Conservation (phyloP, 345 rosid genomes). For the Lumnitzera littorea region DNA sequence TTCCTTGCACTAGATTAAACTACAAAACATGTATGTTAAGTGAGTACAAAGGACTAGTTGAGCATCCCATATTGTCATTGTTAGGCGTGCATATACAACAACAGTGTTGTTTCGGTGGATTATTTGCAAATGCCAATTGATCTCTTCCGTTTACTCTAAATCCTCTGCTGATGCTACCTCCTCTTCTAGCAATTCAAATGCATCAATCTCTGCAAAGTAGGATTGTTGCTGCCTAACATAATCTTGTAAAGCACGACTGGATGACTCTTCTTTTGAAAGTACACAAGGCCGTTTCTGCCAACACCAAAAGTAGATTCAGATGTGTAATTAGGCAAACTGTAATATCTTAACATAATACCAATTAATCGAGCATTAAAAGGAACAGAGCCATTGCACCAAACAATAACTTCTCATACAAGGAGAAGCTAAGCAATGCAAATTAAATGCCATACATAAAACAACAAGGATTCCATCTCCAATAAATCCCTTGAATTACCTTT, state of each 20-base stretch:
- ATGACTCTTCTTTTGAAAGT: conserved; percentile 12
- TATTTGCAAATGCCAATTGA: neutral
- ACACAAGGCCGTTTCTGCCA: conserved; percentile 32
- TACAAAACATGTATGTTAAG: no score
- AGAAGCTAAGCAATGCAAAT: no score
- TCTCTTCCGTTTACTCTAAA: conserved; percentile 28
- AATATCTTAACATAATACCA: no score
- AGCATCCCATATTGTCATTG: no score
- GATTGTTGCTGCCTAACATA: conserved; percentile 56
- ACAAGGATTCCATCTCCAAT: neutral
- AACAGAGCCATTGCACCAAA: no score
- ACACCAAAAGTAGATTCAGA: neutral
- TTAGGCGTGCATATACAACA: no score
- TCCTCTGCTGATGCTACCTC: conserved; percentile 44
- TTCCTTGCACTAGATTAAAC: no score
- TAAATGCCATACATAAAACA: neutral
- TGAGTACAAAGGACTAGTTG: no score
- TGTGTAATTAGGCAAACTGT: no score
- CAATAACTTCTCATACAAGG: no score
- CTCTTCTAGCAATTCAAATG: conserved; percentile 62
- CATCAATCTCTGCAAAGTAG: conserved; percentile 71
- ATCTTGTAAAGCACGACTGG: conserved; percentile 24
- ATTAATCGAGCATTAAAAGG: no score
- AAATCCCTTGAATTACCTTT: neutral
- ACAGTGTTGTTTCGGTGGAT: no score